phyloP scores from a whole-genome alignment of 768 basidiomycete species.

The Boletus subparvulus region DNA sequence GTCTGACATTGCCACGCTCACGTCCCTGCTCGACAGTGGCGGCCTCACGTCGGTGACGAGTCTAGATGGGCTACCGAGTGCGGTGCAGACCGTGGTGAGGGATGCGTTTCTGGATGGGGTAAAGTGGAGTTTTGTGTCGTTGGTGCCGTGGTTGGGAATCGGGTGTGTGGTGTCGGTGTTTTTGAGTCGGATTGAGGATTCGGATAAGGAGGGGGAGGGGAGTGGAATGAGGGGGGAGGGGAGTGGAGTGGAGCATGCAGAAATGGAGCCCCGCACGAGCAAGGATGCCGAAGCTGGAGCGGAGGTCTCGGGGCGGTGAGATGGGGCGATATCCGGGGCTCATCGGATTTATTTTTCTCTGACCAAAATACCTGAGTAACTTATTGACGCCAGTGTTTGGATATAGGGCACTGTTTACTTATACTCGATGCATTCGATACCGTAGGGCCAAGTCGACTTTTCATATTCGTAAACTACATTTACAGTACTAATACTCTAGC shows the following conservation, averaged over 20 bases:
- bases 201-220: background rate
- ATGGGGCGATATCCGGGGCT: no score
- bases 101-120: conserved; percentile 43
- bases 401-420: background rate
- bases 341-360: background rate
- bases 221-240: background rate
- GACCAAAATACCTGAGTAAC: background rate
- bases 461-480: background rate
- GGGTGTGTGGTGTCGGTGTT: conserved; percentile 37
- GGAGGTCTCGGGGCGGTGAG: background rate
- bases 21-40: conserved; percentile 20
- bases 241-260: background rate
- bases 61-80: conserved; percentile 38
- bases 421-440: background rate
- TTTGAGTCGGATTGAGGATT: conserved; percentile 38
- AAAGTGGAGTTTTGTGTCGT: conserved; percentile 45
- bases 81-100: conserved; percentile 36
- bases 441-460: no score
- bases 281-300: background rate
- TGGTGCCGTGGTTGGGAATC: conserved; percentile 48
- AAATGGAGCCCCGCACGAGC: background rate
- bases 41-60: conserved; percentile 36
- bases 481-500: background rate
- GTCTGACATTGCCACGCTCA: conserved; percentile 29
- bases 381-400: background rate